Conservation (phyloP, 306 rosid genomes). For the Ammopiptanthus mongolicus region DNA sequence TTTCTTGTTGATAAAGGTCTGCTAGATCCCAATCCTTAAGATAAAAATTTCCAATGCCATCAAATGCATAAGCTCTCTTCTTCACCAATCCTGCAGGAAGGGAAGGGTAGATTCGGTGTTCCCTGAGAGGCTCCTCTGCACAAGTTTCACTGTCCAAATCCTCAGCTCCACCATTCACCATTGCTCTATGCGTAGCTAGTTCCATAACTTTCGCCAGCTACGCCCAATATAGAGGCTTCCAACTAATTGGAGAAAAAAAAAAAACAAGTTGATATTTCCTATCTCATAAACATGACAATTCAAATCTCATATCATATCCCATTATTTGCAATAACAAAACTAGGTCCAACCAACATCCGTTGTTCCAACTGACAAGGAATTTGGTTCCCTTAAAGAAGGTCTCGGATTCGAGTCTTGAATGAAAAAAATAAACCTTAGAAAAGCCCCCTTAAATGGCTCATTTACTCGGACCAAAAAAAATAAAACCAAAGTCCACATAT, state of each 20-base stretch:
- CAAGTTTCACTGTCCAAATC: constrained; percentile 50
- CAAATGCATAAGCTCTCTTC: constrained; percentile 84
- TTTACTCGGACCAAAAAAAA: no score
- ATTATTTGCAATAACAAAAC: constrained; percentile 21
- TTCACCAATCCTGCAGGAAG: constrained; percentile 55
- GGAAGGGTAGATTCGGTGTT: constrained; percentile 26
- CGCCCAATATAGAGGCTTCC: constrained; percentile 10
- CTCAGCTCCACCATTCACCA: constrained; percentile 36
- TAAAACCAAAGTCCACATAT: not conserved
- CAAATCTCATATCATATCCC: not conserved
- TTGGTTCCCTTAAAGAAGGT: no score
- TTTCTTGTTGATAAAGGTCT: constrained; percentile 33
- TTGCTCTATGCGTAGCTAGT: constrained; percentile 32
- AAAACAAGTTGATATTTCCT: not conserved
- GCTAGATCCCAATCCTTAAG: constrained; percentile 91
- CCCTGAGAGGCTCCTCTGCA: constrained; percentile 34
- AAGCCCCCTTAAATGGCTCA: no score
- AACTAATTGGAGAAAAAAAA: not conserved
- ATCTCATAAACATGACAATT: constrained; percentile 6
- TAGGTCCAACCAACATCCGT: no score
- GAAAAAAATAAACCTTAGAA: no score
- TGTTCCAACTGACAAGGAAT: no score
- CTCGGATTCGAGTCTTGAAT: no score
- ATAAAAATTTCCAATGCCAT: constrained; percentile 65
- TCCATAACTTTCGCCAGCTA: constrained; percentile 45